Conservation (phyloP, 1,284 basidiomycete species). For the Grifola frondosa region DNA sequence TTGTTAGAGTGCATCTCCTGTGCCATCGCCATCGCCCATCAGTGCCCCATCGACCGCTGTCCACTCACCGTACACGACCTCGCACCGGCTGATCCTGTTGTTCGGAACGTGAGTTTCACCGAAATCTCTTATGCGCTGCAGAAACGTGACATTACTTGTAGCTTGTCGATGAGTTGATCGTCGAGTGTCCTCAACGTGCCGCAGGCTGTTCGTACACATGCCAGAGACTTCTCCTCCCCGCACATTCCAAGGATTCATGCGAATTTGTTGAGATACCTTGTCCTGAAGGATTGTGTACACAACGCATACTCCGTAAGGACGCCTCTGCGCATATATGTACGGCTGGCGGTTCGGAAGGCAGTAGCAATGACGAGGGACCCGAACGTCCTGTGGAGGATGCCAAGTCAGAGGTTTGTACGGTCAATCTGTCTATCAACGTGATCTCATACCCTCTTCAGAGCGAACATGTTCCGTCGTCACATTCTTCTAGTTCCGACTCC, state of each 20-base stretch:
- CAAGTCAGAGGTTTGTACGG: not conserved
- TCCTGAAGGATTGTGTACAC: conserved; percentile 44
- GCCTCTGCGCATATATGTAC: conserved; percentile 16
- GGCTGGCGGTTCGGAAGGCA: not conserved
- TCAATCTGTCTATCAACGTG: not conserved
- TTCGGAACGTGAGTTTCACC: conserved; percentile 63
- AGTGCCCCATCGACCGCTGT: conserved; percentile 84
- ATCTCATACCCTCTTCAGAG: not conserved
- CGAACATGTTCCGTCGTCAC: not conserved
- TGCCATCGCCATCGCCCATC: conserved; percentile 60
- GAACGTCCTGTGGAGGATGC: not conserved
- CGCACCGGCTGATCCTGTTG: conserved; percentile 61
- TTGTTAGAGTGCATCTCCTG: conserved; percentile 74
- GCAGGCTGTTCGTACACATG: conserved; percentile 65
- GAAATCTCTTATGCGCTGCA: conserved; percentile 21
- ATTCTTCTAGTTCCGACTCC: not conserved
- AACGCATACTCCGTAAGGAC: conserved; percentile 46
- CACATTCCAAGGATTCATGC: conserved; percentile 66
- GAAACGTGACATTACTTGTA: conserved; percentile 30
- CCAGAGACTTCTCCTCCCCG: conserved; percentile 67
- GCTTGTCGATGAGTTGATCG: conserved; percentile 83
- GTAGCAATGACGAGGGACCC: not conserved
- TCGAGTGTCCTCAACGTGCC: conserved; percentile 63
- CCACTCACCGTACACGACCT: conserved; percentile 55
- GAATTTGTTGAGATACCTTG: conserved; percentile 57